A percentile compares a stretch with the other conserved stretches of the same genome.
Conservation (phyloP, 192 early-diverging fungal species). For the Pilobolus umbonatus region DNA sequence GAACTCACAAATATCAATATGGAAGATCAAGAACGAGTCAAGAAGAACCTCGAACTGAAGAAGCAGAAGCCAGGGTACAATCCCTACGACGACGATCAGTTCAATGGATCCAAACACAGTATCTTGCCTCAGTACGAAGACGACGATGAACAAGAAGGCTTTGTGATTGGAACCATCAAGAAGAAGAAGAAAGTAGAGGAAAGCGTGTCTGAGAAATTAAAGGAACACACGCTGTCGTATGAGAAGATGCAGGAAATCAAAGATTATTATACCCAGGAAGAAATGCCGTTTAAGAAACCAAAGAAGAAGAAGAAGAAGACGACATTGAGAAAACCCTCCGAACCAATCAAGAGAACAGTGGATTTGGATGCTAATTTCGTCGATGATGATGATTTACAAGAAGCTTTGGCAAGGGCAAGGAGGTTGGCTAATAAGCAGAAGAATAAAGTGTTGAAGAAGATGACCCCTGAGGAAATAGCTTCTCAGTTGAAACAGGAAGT, state of each 20-base stretch:
- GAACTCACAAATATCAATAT: slow-evolving; percentile 68
- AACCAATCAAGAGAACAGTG: slow-evolving; percentile 4
- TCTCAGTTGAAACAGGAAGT: slow-evolving; percentile 26
- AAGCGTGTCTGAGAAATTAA: slow-evolving; percentile 35
- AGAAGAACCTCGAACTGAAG: slow-evolving; percentile 73
- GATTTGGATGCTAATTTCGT: slow-evolving; percentile 70
- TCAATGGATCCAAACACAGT: slow-evolving; percentile 48
- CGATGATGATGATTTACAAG: slow-evolving; percentile 93
- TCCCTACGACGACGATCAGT: slow-evolving; percentile 74
- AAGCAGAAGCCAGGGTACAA: slow-evolving; percentile 62
- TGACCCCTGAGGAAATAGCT: slow-evolving; percentile 60
- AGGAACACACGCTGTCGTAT: slow-evolving; percentile 45
- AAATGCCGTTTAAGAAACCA: slow-evolving; percentile 78
- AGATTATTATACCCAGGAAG: slow-evolving; percentile 90
- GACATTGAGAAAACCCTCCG: slow-evolving; percentile 27
- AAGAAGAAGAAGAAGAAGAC: slow-evolving; percentile 67
- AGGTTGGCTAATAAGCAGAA: slow-evolving; percentile 55
- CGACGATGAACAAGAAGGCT: slow-evolving; percentile 56
- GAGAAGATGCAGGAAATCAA: slow-evolving; percentile 63
- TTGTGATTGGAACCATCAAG: slow-evolving; percentile 53
- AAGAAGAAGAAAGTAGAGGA: slow-evolving; percentile 5
- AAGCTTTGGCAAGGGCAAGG: slow-evolving; percentile 73
- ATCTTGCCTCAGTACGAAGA: slow-evolving; percentile 81
- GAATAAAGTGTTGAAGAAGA: slow-evolving; percentile 29
- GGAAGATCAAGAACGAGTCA: slow-evolving; percentile 59